phyloP scores from a whole-genome alignment of 192 early-diverging fungal species.

The Umbelopsis sp. region DNA sequence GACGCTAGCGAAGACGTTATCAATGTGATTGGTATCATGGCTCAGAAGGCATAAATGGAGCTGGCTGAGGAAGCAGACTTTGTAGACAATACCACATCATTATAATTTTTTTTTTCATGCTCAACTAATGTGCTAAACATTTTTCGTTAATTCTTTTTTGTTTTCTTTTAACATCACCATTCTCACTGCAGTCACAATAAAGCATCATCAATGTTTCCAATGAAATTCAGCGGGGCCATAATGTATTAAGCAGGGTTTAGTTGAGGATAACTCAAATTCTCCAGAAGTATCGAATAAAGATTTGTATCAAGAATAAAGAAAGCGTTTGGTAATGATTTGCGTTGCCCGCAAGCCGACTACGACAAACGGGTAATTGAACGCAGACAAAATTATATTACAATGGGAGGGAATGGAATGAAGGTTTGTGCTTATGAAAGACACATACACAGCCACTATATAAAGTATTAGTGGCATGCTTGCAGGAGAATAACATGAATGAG shows the following conservation, averaged over 20 bases:
- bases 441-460: not conserved
- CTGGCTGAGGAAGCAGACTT: not conserved
- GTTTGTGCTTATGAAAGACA: not conserved
- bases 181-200: too few species aligned
- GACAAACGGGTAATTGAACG: not conserved
- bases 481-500: not conserved
- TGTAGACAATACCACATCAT: constrained; percentile 17
- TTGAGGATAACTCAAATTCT: too few species aligned
- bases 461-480: too few species aligned
- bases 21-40: constrained; percentile 7
- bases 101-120: not conserved
- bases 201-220: too few species aligned
- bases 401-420: not conserved
- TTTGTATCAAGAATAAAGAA: not conserved
- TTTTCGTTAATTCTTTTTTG: not conserved
- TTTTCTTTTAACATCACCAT: not conserved
- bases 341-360: too few species aligned
- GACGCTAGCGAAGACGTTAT: constrained; percentile 68
- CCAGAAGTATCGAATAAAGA: too few species aligned
- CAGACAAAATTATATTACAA: constrained; percentile 14
- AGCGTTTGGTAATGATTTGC: not conserved
- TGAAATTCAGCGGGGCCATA: too few species aligned
- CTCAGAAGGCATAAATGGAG: not conserved
- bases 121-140: not conserved
- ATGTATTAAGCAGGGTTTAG: too few species aligned